Evolutionary conservation across 495 filamentous ascomycete species (phyloP).

Genomic region (Chaetomidium leptoderma): DNA sequence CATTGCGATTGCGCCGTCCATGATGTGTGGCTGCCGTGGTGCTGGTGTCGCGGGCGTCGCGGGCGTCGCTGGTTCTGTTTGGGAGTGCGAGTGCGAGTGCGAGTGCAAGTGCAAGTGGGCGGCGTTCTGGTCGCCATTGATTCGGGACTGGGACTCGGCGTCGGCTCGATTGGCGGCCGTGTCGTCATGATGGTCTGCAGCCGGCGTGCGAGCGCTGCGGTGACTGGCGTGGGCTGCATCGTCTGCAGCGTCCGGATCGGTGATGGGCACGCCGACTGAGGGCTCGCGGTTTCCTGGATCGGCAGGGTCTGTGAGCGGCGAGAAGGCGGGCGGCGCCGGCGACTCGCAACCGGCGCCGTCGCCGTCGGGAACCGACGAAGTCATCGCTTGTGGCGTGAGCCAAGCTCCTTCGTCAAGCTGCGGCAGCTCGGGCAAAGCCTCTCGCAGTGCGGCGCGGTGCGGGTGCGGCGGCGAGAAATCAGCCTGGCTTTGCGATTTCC

Average conservation of each 20-base stretch:
- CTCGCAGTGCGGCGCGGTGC: constrained; percentile 6
- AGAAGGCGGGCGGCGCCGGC: constrained; percentile 34
- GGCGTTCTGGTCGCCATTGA: too few relatives aligned
- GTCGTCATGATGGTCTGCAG: not conserved
- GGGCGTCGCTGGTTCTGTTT: not conserved
- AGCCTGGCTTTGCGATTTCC: not conserved
- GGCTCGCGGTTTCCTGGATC: constrained; percentile 30
- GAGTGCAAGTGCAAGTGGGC: not conserved
- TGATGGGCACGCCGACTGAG: constrained; percentile 13
- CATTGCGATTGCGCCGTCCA: constrained; percentile 8
- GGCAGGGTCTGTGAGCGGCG: constrained; percentile 32
- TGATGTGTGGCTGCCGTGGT: not conserved
- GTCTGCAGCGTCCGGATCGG: not conserved
- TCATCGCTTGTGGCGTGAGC: constrained; percentile 33
- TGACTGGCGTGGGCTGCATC: not conserved
- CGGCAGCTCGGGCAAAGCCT: constrained; percentile 14
- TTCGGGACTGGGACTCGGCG: too few relatives aligned
- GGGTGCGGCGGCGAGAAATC: constrained; percentile 3
- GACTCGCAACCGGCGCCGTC: constrained; percentile 25
- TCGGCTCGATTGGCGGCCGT: not conserved
- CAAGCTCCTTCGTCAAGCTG: constrained; percentile 38
- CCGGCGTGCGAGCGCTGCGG: not conserved
- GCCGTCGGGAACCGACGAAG: constrained; percentile 31
- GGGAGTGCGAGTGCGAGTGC: not conserved
- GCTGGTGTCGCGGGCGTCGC: not conserved